phyloP scores from a whole-genome alignment of 345 rosid species.

The Citrus unshiu region DNA sequence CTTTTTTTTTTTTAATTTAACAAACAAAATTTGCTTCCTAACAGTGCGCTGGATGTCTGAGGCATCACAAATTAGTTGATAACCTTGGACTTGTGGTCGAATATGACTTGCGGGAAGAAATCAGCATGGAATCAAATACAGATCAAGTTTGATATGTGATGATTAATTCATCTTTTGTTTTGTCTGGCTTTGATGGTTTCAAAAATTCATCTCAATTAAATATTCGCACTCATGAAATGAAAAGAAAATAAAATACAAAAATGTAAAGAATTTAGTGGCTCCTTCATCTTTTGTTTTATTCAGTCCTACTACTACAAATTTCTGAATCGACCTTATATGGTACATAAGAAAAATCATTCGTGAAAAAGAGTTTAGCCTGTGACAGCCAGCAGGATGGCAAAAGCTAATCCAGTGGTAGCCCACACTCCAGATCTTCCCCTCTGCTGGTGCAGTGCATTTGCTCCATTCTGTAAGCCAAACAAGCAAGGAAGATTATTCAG shows the following conservation, averaged over 20 bases:
- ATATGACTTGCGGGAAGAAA: conserved; percentile 65
- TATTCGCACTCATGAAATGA: conserved; percentile 13
- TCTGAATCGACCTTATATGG: conserved; percentile 13
- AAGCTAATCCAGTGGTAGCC: conserved; percentile 44
- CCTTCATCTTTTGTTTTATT: conserved; percentile 19
- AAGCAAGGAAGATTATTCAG: conserved; percentile 9
- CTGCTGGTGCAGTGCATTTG: conserved; percentile 37
- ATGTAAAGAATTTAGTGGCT: conserved; percentile 7
- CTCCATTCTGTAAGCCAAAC: conserved; percentile 56
- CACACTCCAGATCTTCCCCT: conserved; percentile 43
- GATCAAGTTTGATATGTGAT: conserved; percentile 41
- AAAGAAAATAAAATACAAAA: conserved; percentile 24
- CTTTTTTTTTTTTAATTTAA: conserved; percentile 12
- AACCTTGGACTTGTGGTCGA: conserved; percentile 85
- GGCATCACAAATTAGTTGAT: conserved; percentile 84
- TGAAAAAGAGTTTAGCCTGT: conserved; percentile 29
- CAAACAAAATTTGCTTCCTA: conserved; percentile 16
- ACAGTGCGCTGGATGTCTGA: conserved; percentile 92
- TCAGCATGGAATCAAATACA: conserved; percentile 25
- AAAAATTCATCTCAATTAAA: conserved; percentile 9
- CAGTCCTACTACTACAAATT: conserved; percentile 25
- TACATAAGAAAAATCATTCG: conserved; percentile 26
- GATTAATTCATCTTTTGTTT: conserved; percentile 10
- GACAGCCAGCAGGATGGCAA: conserved; percentile 44
- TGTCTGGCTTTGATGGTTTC: conserved; percentile 5